Evolutionary conservation across 1,139 yeast genomes (phyloP).

Genomic region (Pichia terricola): DNA sequence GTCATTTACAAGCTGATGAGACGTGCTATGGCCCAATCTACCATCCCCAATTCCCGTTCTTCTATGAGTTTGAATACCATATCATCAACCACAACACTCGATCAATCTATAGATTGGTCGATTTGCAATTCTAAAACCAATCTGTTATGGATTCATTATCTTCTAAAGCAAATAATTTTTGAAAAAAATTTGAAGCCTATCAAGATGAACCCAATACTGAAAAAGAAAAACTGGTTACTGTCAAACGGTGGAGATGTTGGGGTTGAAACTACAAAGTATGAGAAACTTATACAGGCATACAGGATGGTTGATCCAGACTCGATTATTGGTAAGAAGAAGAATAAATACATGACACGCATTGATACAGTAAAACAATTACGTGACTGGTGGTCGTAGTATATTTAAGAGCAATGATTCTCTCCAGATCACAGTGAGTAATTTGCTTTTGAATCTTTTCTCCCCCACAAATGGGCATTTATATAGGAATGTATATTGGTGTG

Average conservation of each 20-base stretch:
- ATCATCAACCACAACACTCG: background rate
- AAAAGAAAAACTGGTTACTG: conserved; percentile 8
- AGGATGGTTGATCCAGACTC: conserved; percentile 26
- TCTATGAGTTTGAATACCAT: conserved; percentile 6
- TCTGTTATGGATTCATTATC: conserved; percentile 40
- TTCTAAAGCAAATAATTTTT: conserved; percentile 33
- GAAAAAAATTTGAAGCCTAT: conserved; percentile 26
- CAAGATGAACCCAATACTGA: conserved; percentile 20
- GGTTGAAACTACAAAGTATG: conserved; percentile 18
- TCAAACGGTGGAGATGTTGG: conserved; percentile 13
- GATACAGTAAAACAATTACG: conserved; percentile 11
- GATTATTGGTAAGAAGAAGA: conserved; percentile 17
- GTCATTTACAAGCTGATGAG: conserved; percentile 24
- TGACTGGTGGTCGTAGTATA: conserved; percentile 6
- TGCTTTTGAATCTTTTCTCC: no score
- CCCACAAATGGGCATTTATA: background rate
- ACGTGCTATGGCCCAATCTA: conserved; percentile 9
- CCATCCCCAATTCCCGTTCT: conserved; percentile 2
- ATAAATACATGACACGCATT: conserved; percentile 5
- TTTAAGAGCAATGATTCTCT: no score
- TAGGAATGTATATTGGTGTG: no score
- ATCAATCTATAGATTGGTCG: conserved; percentile 31
- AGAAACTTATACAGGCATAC: conserved; percentile 22
- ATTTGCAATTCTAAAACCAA: conserved; percentile 34
- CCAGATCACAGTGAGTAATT: no score